Evolutionary conservation across 2,329 filamentous ascomycete species (phyloP), one percentile per base, ranked within the genome.

Genomic region (Arthrobotrys conoides): DNA sequence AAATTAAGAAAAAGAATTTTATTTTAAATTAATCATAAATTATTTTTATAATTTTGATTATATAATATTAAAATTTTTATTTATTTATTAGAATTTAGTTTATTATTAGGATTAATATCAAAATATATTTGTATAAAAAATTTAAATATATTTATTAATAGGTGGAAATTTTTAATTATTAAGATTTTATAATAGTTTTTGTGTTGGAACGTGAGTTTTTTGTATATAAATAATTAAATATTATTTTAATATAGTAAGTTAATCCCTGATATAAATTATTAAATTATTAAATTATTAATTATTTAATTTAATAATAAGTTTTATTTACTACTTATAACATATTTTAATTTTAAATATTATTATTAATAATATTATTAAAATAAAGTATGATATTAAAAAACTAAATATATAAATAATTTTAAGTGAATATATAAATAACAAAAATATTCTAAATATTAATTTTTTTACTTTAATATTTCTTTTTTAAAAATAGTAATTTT

Each of bases 41-140:
- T 27, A 22, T 46, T 64, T 22, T 44, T 20, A 64, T 64, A 46
- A 18, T 18, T 51, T 18, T 51, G 5, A 8, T 24, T 24, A 51
- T 51, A 12, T 36, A 33, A 61, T 64, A 30, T 22, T 44, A 46
- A 46, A 46, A 44, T 46, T 44, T 44, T 64, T 61, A 33, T 61
- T 36, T 6, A 27, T 6, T 57, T 57, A 57, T 22, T 36, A 36
- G 36, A 61, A 61, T 41, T 38, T 38, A 38, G 12, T 5, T 38
- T 5, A 38, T 38, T 38, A 38, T 38, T 38, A 38, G 12, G n/a
- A 18, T 51, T 24, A 5, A 6, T 51, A 6, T 18, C n/a, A 51
- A 18, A 51, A 51, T 51, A 18, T 6, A 51, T 51, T 38, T 38
- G 12, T 38, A 38, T 38, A 38, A 38, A 38, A 12, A 38, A 38